Percentiles rank a stretch among this genome's conserved stretches.
phyloP scores from a whole-genome alignment of 495 filamentous ascomycete genomes.

The Penicillium daleae region DNA sequence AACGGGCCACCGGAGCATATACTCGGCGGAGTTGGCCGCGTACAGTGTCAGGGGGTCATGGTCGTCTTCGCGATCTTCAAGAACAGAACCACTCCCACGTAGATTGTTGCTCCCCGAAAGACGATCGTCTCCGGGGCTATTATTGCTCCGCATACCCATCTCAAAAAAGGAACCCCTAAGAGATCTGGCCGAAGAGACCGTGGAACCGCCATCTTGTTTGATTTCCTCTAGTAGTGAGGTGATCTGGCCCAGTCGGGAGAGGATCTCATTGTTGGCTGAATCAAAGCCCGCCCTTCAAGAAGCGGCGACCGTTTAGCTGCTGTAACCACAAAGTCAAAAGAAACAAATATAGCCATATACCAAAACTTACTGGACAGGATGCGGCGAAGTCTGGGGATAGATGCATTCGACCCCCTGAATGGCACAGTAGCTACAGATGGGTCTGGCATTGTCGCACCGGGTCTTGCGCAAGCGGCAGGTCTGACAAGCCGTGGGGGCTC shows the following conservation, averaged over 20 bases:
- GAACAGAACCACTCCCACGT: conserved; percentile 10
- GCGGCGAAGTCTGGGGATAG: conserved; percentile 34
- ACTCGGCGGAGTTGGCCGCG: conserved; percentile 31
- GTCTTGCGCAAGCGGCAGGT: conserved; percentile 36
- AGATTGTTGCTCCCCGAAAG: conserved; percentile 18
- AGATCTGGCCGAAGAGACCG: conserved; percentile 22
- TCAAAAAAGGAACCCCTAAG: conserved; percentile 26
- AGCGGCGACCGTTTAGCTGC: conserved; percentile 10
- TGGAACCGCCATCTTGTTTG: conserved; percentile 25
- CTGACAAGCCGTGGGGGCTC: conserved; percentile 36
- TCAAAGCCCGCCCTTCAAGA: conserved; percentile 24
- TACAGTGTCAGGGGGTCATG: conserved; percentile 32
- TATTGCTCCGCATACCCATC: conserved; percentile 13
- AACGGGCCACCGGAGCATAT: conserved; percentile 36
- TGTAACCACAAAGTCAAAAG: neutral
- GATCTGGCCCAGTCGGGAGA: conserved; percentile 29
- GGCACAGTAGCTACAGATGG: conserved; percentile 34
- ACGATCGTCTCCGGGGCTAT: conserved; percentile 21
- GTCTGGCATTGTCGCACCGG: conserved; percentile 35
- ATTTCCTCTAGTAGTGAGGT: conserved; percentile 30
- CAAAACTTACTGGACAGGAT: conserved; percentile 28
- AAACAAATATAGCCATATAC: neutral
- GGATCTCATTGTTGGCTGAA: conserved; percentile 28
- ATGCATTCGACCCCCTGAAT: conserved; percentile 31
- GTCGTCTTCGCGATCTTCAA: conserved; percentile 24